Conservation (phyloP, 1,139 yeast species). For the Suhomyces kunorum region DNA sequence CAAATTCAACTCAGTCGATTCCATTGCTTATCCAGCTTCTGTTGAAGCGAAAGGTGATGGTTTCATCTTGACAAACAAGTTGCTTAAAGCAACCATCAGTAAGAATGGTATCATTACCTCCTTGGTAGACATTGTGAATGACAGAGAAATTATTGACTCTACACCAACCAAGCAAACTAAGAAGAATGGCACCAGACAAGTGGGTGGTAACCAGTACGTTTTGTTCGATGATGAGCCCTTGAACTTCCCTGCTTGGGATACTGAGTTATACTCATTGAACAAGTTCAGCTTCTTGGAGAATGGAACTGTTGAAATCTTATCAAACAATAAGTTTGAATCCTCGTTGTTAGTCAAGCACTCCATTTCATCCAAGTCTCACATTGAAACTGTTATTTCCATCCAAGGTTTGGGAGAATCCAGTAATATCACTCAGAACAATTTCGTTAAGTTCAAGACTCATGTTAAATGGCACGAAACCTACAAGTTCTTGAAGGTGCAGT, state of each 20-base stretch:
- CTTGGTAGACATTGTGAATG: conserved; percentile 59
- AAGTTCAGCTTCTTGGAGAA: conserved; percentile 53
- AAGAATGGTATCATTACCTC: conserved; percentile 66
- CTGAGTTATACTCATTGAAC: conserved; percentile 81
- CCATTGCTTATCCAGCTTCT: conserved; percentile 49
- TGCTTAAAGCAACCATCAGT: conserved; percentile 57
- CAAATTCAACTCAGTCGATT: conserved; percentile 19
- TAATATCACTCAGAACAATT: conserved; percentile 38
- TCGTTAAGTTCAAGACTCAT: conserved; percentile 56
- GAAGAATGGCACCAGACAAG: conserved; percentile 28
- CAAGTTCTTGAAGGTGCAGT: conserved; percentile 89
- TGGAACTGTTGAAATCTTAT: conserved; percentile 52
- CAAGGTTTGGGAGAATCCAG: conserved; percentile 49
- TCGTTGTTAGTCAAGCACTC: conserved; percentile 61
- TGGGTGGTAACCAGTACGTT: conserved; percentile 76
- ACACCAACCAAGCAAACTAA: conserved; percentile 49
- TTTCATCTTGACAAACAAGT: conserved; percentile 59
- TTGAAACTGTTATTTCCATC: conserved; percentile 71
- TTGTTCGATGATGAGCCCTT: conserved; percentile 88
- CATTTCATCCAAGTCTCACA: conserved; percentile 56
- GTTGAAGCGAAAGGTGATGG: conserved; percentile 42
- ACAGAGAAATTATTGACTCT: conserved; percentile 68
- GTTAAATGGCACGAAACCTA: conserved; percentile 89
- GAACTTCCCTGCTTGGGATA: conserved; percentile 96
- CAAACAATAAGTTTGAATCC: conserved; percentile 59